Evolutionary conservation across 1,284 basidiomycete species (phyloP), one percentile per base, ranked within the genome.

Genomic region (Pterulicium gracile): DNA sequence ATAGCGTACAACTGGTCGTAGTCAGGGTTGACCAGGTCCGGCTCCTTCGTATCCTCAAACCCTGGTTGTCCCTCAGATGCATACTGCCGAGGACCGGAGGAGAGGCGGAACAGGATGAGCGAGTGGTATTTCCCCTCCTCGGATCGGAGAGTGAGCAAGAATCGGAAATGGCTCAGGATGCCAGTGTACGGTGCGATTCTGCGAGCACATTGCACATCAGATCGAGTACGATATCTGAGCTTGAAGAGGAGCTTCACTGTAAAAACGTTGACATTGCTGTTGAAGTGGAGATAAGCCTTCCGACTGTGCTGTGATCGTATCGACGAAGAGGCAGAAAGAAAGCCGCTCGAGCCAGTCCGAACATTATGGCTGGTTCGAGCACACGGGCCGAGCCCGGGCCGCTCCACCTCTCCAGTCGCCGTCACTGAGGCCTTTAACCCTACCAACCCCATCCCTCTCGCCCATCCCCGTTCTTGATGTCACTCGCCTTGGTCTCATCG

Each of bases 1-100:
- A 93, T 91, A 40, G 79, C 82, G 58, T 89, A 91, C 5, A 88
- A 67, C 56, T 87, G 81, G 4, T 66, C 65, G 42, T 65, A 55
- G 21, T 51, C 42, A 41, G 44, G 18, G 50, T 40, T 3, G 45
- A 18, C 40, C 51, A n/a, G n/a, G 24, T 39, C 36, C 15, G 7
- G n/a, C 15, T 39, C 19, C 36, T 10, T 4, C n/a, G 36, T 4
- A 17, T 4, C 36, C n/a, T 39, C 36, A n/a, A 7, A 32, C n/a
- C n/a, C n/a, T 32, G n/a, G 7, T 10, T 32, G 10, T 32, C 10
- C n/a, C 7, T 32, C 27, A n/a, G 10, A 10, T 5, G n/a, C 36
- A 18, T 39, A 39, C 36, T 7, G n/a, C 15, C 15, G 36, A 4
- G 36, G 36, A 7, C 36, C 36, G 19, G 36, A 39, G 5, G 79